Percentiles rank a stretch among this genome's conserved stretches.
Conservation (phyloP, 768 basidiomycete species). For the Hortiboletus campestris region DNA sequence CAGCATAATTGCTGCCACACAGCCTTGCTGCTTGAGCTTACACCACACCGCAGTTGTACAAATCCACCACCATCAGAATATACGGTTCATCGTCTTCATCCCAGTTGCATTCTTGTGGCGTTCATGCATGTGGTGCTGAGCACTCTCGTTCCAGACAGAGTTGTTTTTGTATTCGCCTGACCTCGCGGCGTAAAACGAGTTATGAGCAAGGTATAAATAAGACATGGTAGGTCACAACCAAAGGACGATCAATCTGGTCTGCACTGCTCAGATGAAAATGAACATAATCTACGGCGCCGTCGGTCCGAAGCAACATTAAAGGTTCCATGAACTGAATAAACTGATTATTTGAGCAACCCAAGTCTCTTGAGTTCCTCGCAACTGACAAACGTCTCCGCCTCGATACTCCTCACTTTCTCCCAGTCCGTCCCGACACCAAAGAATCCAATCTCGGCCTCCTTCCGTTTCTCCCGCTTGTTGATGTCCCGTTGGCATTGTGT, state of each 20-base stretch:
- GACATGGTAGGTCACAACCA: neutral
- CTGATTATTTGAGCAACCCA: constrained; percentile 47
- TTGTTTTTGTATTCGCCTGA: too few species aligned
- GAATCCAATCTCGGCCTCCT: constrained; percentile 77
- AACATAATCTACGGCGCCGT: constrained; percentile 9
- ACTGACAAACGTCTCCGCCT: constrained; percentile 64
- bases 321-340: constrained; percentile 11
- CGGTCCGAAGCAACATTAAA: constrained; percentile 10
- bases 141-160: too few species aligned
- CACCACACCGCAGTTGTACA: constrained; percentile 7
- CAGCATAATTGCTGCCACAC: constrained; percentile 3
- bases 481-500: constrained; percentile 67
- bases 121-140: neutral
- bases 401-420: constrained; percentile 79
- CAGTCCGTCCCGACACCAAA: constrained; percentile 93
- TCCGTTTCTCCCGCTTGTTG: constrained; percentile 64
- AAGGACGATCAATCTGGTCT: too few species aligned
- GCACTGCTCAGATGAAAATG: neutral
- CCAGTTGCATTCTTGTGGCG: constrained; percentile 19
- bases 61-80: constrained; percentile 19
- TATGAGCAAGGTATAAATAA: constrained; percentile 29
- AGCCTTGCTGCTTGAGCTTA: too few species aligned
- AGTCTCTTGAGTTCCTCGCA: constrained; percentile 76
- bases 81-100: neutral
- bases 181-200: too few species aligned